Conservation (phyloP, 352 stramenopile species). For the Pythium oligandrum region DNA sequence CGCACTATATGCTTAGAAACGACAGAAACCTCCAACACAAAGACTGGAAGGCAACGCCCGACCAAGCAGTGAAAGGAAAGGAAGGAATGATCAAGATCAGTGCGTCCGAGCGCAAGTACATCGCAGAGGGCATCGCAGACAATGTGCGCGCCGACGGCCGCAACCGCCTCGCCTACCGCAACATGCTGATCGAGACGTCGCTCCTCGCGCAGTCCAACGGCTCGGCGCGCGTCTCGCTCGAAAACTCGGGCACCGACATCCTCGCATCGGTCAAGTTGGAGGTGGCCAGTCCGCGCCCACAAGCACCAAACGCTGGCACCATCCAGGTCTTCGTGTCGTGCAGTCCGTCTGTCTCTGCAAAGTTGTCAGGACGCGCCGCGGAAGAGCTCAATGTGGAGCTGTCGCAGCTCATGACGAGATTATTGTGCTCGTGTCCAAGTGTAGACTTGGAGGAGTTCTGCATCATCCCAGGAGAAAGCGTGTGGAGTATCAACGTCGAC, state of each 20-base stretch:
- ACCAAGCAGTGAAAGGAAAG: too few relatives aligned
- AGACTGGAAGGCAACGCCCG: too few relatives aligned
- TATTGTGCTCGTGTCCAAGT: constrained; percentile 48
- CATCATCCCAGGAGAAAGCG: constrained; percentile 66
- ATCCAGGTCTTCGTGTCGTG: constrained; percentile 54
- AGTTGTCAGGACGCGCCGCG: constrained; percentile 58
- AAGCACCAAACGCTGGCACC: constrained; percentile 44
- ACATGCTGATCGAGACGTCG: constrained; percentile 59
- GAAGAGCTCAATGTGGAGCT: constrained; percentile 79
- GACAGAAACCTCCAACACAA: too few relatives aligned
- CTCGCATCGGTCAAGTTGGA: constrained; percentile 78
- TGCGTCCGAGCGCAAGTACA: constrained; percentile 67
- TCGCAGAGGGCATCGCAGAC: constrained; percentile 61
- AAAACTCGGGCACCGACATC: constrained; percentile 63
- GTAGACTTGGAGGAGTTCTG: constrained; percentile 55
- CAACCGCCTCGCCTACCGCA: constrained; percentile 57
- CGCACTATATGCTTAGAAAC: too few relatives aligned
- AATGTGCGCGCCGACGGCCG: constrained; percentile 70
- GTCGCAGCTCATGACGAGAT: constrained; percentile 69
- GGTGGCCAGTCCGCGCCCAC: constrained; percentile 37
- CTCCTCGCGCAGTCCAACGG: constrained; percentile 74
- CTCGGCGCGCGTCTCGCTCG: constrained; percentile 64
- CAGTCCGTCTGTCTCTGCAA: constrained; percentile 69
- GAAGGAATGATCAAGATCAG: constrained; percentile 67
- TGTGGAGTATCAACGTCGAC: constrained; percentile 70